Base-by-base conservation (phyloP, 2,329 filamentous ascomycete genomes). In the Chrysoporthe cubensis region DNA sequence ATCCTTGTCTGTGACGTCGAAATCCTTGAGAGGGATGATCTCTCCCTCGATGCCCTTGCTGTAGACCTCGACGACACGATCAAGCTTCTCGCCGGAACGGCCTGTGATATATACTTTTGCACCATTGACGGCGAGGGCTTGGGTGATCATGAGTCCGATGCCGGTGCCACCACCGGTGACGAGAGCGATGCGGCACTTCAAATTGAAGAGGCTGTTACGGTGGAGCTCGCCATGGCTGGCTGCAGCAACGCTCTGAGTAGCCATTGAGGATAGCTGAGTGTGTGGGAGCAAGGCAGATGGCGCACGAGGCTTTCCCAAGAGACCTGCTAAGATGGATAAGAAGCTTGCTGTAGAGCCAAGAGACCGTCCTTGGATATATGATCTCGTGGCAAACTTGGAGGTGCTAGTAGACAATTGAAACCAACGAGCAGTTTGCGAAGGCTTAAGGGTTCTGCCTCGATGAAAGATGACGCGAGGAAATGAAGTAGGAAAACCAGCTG, bases 91-190 rank as follows among this genome's bases (percentile, higher is more conserved):
- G 37, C 82, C 80, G 56, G 86, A 88, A 18, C 87, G 87, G 43
- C 90, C 89, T 34, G 87, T 88, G 70, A 93, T 89, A 80, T 91
- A 92, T 6, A 92, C 90, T 46, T 70, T 70, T n/a, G 68, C 68
- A 14, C 68, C 68, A 44, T 70, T 70, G 58, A 70, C 68, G 1
- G 68, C 68, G 18, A 70, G 54, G 26, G 76, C 73, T 60, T 78
- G 72, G 5, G 73, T 74, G 59, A 73, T 74, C 76, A 78, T 78
- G 11, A 77, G 71, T 1, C 77, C 76, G 32, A 78, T 75, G 21
- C 76, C 76, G 1, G 73, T 75, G 42, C 76, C 75, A 46, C 75
- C 76, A 64, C 80, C 81, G 1, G 82, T 83, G 0, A 83, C 78
- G 14, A 83, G 73, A 9, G 81, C 82, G 5, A 82, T 77, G 42